Evolutionary conservation across 768 basidiomycete species (phyloP), one percentile per base, ranked within the genome.

Genomic region (Daedaleopsis sinensis): DNA sequence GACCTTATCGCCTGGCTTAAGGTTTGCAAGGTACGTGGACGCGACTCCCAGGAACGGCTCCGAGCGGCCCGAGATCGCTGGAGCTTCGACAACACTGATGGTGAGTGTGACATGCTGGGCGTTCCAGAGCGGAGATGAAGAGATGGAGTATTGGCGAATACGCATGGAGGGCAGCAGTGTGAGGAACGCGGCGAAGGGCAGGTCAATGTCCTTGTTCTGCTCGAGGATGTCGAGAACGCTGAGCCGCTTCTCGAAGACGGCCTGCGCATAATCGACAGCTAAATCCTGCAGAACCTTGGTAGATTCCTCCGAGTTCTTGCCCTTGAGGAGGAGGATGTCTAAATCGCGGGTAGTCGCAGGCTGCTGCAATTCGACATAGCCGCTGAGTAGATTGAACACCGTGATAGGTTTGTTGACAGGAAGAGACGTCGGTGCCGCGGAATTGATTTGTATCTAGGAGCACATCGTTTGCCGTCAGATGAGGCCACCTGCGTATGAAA

Each of bases 131-230:
- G 81, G 80, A 1, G 80, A 82, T 1, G 80, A 81, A 3, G 82
- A 82, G 64, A 82, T 82, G n/a, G 80, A 82, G 70, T 83, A 82
- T 66, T 83, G 80, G 9, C 81, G 71, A 51, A 81, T 71, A 52
- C 80, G 79, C 78, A 83, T 82, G 16, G 79, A 68, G 9, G 79
- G 81, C 9, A 83, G 73, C 66, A 79, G 70, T 12, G 68, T 68
- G 23, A 83, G 65, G 73, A 79, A 81, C 3, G 71, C 64, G 16
- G 68, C 67, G n/a, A 82, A 69, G 12, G 77, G 64, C n/a, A 81
- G 63, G 15, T 73, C 60, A 59, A 83, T 73, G 53, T 73, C 66
- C 1, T 72, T 65, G 65, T 77, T 66, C 23, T 56, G 66, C 56
- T 80, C 79, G 35, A 82, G 70, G 42, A 82, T 72, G 58, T 77